phyloP scores from a whole-genome alignment of 2,329 filamentous ascomycete species.

The Didymella exigua region DNA sequence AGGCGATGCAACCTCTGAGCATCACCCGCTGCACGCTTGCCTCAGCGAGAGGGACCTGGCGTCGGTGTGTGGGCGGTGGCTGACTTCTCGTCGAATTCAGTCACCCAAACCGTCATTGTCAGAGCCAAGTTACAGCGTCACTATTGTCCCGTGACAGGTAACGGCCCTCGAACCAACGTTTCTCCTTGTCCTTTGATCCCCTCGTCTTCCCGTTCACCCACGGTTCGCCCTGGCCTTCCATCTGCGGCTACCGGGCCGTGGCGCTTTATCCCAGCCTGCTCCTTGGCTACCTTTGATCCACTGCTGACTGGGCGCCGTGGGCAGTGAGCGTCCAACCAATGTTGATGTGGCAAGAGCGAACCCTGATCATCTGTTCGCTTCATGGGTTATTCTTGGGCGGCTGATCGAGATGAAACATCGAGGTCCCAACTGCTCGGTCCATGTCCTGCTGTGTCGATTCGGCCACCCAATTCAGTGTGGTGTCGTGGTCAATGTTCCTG shows the following conservation, averaged over 20 bases:
- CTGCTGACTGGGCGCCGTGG: conserved; percentile 39
- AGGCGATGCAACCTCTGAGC: conserved; percentile 37
- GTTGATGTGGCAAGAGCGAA: conserved; percentile 33
- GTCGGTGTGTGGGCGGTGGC: conserved; percentile 24
- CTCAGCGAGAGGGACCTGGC: conserved; percentile 20
- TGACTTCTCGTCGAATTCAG: conserved; percentile 16
- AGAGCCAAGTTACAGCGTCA: conserved; percentile 24
- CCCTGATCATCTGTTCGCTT: conserved; percentile 47
- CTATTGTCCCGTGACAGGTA: conserved; percentile 44
- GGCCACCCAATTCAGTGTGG: conserved; percentile 40
- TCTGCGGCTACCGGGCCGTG: conserved; percentile 44
- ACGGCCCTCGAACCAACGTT: conserved; percentile 32
- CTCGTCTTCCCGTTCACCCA: conserved; percentile 24
- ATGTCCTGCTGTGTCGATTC: conserved; percentile 47
- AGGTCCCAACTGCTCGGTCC: conserved; percentile 38
- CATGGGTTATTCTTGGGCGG: conserved; percentile 46
- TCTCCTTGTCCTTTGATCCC: conserved; percentile 22
- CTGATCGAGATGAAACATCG: conserved; percentile 49
- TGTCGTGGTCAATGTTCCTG: conserved; percentile 51
- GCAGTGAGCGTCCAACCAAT: conserved; percentile 33
- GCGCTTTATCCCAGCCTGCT: conserved; percentile 34
- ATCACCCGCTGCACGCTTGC: conserved; percentile 25
- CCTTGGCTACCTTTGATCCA: conserved; percentile 27
- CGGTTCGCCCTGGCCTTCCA: conserved; percentile 33
- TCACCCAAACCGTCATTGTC: conserved; percentile 16